These are phyloP conservation scores for Podospora fimiseda DNA, from an alignment of 495 filamentous ascomycete genomes.

Conservation along the genomic window DNA sequence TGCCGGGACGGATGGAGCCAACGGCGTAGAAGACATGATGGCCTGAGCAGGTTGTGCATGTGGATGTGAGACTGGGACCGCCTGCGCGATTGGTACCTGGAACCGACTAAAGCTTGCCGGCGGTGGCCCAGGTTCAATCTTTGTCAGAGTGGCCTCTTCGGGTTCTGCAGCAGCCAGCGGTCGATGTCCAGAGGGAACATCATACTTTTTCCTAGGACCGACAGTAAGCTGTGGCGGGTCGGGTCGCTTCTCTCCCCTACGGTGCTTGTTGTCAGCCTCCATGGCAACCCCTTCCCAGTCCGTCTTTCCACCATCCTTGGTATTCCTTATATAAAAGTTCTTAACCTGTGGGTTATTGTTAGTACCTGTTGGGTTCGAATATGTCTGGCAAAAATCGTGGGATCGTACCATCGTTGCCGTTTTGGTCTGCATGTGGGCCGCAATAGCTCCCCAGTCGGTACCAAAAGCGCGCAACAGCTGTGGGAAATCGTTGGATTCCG, in stretches of 20 bases:
- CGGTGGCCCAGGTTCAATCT: slow-evolving; percentile 31
- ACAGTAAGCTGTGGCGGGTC: slow-evolving; percentile 59
- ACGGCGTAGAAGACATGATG: slow-evolving; percentile 12
- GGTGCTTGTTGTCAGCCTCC: slow-evolving; percentile 63
- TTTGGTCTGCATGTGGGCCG: slow-evolving; percentile 82
- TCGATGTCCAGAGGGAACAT: slow-evolving; percentile 48
- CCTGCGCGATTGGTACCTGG: slow-evolving; percentile 38
- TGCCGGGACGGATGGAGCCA: slow-evolving; percentile 8
- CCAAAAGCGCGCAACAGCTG: slow-evolving; percentile 74
- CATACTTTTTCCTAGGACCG: slow-evolving; percentile 39
- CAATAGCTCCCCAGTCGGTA: slow-evolving; percentile 80
- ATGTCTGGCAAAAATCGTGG: slow-evolving; percentile 2
- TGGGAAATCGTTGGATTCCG: slow-evolving; percentile 79
- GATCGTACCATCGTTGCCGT: slow-evolving; percentile 81
- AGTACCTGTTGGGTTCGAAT: slow-evolving; percentile 18
- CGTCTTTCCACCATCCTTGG: slow-evolving; percentile 57
- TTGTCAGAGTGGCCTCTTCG: slow-evolving; percentile 44
- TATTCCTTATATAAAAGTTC: slow-evolving; percentile 78
- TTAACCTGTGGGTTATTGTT: slow-evolving; percentile 59
- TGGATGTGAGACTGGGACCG: slow-evolving; percentile 20
- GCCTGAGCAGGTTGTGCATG: slow-evolving; percentile 16
- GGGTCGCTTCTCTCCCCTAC: slow-evolving; percentile 64
- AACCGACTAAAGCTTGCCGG: slow-evolving; percentile 32
- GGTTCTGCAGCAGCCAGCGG: slow-evolving; percentile 51
- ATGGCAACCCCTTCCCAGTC: slow-evolving; percentile 64